phyloP scores from a whole-genome alignment of 2,329 filamentous ascomycete genomes.

The Gnomoniopsis smithogilvyi region DNA sequence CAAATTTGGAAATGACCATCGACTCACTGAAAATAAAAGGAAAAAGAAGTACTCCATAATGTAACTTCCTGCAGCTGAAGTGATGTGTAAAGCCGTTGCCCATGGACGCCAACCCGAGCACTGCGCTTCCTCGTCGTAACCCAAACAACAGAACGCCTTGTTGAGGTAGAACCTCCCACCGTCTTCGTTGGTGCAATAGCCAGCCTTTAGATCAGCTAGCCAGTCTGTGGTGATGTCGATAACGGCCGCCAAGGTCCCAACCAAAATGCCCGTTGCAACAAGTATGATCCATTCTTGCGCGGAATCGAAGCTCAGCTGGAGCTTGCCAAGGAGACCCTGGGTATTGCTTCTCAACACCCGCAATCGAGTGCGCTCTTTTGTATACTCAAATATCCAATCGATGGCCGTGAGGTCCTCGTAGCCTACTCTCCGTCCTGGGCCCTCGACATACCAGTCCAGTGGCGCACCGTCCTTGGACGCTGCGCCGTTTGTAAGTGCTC shows the following conservation, averaged over 20 bases:
- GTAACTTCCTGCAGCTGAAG: conserved; percentile 68
- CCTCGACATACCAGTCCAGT: conserved; percentile 85
- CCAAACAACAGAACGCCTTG: conserved; percentile 88
- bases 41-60: conserved; percentile 87
- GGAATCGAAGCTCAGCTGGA: conserved; percentile 72
- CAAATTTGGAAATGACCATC: no score
- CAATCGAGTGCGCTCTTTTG: conserved; percentile 86
- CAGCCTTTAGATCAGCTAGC: conserved; percentile 88
- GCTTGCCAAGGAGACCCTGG: conserved; percentile 68
- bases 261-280: conserved; percentile 78
- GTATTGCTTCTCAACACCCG: conserved; percentile 70
- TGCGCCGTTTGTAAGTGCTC: conserved; percentile 2
- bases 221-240: conserved; percentile 92
- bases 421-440: conserved; percentile 81
- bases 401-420: conserved; percentile 97
- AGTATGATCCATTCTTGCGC: conserved; percentile 92
- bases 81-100: conserved; percentile 69
- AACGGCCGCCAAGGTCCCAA: conserved; percentile 78
- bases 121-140: conserved; percentile 77
- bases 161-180: conserved; percentile 90
- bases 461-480: conserved; percentile 44
- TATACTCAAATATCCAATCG: conserved; percentile 99
- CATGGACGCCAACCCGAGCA: conserved; percentile 87
- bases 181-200: conserved; percentile 76
- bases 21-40: conserved; percentile 72